These are phyloP conservation scores for Hymenoscyphus occultus DNA, from an alignment of 2,329 filamentous ascomycete species.

Conservation along the genomic window DNA sequence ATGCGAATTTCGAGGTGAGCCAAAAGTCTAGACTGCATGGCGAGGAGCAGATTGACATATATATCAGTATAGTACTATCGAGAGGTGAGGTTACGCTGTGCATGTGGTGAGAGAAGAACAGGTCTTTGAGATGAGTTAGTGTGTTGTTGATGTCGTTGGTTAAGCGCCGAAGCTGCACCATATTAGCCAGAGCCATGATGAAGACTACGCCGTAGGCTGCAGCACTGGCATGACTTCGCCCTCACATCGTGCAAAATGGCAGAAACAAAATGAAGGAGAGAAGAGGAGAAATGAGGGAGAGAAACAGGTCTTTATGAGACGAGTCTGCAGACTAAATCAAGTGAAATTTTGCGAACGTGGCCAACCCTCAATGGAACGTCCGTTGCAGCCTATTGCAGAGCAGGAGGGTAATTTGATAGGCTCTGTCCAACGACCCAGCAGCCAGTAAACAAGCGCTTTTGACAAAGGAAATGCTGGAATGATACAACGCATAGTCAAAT, in stretches of 20 bases:
- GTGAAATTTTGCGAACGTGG: conserved; percentile 36
- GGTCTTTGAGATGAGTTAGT: conserved; percentile 17
- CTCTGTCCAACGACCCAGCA: conserved; percentile 28
- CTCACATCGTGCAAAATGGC: conserved; percentile 11
- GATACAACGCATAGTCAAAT: conserved; percentile 38
- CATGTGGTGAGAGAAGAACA: conserved; percentile 9
- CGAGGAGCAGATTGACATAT: conserved; percentile 11
- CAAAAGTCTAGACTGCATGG: conserved; percentile 2
- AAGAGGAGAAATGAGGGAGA: conserved; percentile 22
- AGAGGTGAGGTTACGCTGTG: conserved; percentile 2
- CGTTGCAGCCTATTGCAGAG: conserved; percentile 35
- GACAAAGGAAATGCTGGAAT: conserved; percentile 36
- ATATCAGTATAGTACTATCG: conserved; percentile 15
- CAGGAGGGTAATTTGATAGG: conserved; percentile 34
- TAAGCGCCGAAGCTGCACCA: conserved; percentile 19
- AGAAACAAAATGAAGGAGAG: conserved; percentile 15
- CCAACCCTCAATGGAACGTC: conserved; percentile 35
- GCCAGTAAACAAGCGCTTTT: conserved; percentile 36
- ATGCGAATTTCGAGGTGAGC: conserved; percentile 8
- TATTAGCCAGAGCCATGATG: conserved; percentile 22
- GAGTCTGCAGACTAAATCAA: conserved; percentile 26
- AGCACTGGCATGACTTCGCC: conserved; percentile 16
- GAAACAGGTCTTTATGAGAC: conserved; percentile 31
- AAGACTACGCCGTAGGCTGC: conserved; percentile 24
- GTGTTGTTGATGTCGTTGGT: conserved; percentile 18